Percentiles rank a stretch among this genome's conserved stretches.
Conservation (phyloP, 1,139 yeast genomes). For the Wickerhamiella infanticola region DNA sequence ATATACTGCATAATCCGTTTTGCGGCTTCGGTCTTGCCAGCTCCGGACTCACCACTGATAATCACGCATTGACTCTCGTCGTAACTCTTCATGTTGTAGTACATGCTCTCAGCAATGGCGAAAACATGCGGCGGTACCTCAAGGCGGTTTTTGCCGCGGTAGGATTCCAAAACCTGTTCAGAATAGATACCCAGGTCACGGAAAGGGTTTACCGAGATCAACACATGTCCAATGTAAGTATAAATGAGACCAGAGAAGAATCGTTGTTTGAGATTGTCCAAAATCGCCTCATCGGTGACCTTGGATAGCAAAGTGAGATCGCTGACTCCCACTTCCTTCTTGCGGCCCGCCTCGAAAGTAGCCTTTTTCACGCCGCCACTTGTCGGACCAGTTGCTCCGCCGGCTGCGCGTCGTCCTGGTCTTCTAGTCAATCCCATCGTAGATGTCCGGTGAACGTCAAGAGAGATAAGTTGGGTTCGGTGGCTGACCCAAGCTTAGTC, state of each 20-base stretch:
- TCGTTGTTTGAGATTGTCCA: slow-evolving; percentile 77
- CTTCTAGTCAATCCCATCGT: slow-evolving; percentile 15
- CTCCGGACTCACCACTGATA: slow-evolving; percentile 97
- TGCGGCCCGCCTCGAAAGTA: slow-evolving; percentile 72
- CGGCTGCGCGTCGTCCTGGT: slow-evolving; percentile 15
- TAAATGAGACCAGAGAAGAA: slow-evolving; percentile 83
- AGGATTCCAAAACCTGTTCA: slow-evolving; percentile 52
- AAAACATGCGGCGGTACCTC: slow-evolving; percentile 98
- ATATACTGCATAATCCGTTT: slow-evolving; percentile 97
- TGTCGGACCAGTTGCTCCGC: slow-evolving; percentile 36
- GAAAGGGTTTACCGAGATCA: slow-evolving; percentile 94
- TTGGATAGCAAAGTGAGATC: slow-evolving; percentile 81
- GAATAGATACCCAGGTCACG: slow-evolving; percentile 93
- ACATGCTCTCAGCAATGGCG: slow-evolving; percentile 96
- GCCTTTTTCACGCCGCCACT: slow-evolving; percentile 64
- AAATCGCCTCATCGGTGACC: slow-evolving; percentile 84
- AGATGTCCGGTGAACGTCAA: neutral
- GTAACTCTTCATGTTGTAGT: slow-evolving; percentile 86
- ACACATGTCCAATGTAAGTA: slow-evolving; percentile 30
- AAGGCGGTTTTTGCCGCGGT: slow-evolving; percentile 80
- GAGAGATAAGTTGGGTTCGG: neutral
- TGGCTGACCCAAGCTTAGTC: neutral
- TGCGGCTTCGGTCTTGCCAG: slow-evolving; percentile 98
- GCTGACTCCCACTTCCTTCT: slow-evolving; percentile 94
- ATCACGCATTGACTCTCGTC: slow-evolving; percentile 95